Conservation (phyloP, 306 rosid genomes). For the Corylus heterophylla region DNA sequence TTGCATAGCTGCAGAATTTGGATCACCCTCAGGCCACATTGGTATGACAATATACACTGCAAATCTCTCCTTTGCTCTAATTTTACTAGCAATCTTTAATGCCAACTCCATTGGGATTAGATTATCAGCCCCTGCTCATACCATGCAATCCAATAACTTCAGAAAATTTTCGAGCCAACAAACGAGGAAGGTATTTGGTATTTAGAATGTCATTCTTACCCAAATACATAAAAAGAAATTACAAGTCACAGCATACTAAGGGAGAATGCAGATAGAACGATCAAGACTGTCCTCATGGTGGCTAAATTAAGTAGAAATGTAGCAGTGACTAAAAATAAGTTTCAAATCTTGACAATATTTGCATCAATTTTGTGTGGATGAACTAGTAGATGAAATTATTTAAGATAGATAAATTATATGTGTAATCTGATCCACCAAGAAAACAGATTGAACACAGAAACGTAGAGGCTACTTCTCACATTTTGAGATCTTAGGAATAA, state of each 20-base stretch:
- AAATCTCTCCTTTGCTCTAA: conserved; percentile 84
- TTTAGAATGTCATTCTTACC: neutral
- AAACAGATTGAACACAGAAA: neutral
- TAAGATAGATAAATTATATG: neutral
- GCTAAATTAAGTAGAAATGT: neutral
- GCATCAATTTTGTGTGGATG: neutral
- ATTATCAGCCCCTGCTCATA: conserved; percentile 86
- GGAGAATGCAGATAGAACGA: conserved; percentile 10
- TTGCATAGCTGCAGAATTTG: conserved; percentile 71
- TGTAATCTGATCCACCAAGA: neutral
- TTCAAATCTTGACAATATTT: neutral
- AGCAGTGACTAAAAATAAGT: neutral
- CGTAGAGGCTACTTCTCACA: neutral
- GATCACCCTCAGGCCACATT: conserved; percentile 99
- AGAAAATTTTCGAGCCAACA: conserved; percentile 16
- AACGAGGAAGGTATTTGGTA: conserved; percentile 2
- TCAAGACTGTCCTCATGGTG: neutral
- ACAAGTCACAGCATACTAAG: conserved; percentile 19
- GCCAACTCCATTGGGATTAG: conserved; percentile 98
- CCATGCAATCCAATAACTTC: conserved; percentile 20
- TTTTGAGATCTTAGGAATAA: conserved; percentile 3
- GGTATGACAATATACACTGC: conserved; percentile 83
- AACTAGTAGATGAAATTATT: neutral
- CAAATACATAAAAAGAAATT: conserved; percentile 4
- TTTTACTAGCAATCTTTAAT: conserved; percentile 80